phyloP scores from a whole-genome alignment of 352 stramenopile genomes.

The Phytophthora boehmeriae region DNA sequence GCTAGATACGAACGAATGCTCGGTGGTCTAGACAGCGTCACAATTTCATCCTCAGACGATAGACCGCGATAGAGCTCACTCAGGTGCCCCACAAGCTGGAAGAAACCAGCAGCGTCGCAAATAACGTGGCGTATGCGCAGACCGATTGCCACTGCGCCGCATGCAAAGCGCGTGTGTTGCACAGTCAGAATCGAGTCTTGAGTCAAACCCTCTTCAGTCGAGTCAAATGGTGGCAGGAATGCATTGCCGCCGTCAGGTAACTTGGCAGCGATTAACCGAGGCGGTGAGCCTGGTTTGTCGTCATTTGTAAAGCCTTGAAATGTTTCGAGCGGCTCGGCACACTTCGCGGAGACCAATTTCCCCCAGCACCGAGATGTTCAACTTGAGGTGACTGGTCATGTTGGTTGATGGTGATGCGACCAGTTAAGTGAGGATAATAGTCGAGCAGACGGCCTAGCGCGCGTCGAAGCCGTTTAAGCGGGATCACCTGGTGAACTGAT shows the following conservation, averaged over 20 bases:
- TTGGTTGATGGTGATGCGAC: constrained; percentile 12
- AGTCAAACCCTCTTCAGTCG: constrained; percentile 10
- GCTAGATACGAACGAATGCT: constrained; percentile 6
- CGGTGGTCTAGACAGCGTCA: constrained; percentile 9
- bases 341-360: constrained; percentile 13
- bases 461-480: constrained; percentile 1
- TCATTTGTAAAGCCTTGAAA: constrained; percentile 16
- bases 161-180: constrained; percentile 27
- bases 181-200: constrained; percentile 27
- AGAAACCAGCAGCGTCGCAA: constrained; percentile 27
- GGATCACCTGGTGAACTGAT: constrained; percentile 9
- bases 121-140: constrained; percentile 23
- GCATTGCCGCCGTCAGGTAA: constrained; percentile 23
- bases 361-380: constrained; percentile 15
- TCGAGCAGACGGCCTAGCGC: constrained; percentile 13
- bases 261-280: constrained; percentile 25
- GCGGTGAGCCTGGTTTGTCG: constrained; percentile 20
- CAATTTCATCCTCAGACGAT: background rate
- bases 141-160: constrained; percentile 26
- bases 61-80: constrained; percentile 20
- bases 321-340: constrained; percentile 6
- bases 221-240: constrained; percentile 24
- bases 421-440: constrained; percentile 20
- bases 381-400: constrained; percentile 13
- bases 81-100: constrained; percentile 28